phyloP scores from a whole-genome alignment of 2,329 filamentous ascomycete species.

The Albophoma yamanashiensis region DNA sequence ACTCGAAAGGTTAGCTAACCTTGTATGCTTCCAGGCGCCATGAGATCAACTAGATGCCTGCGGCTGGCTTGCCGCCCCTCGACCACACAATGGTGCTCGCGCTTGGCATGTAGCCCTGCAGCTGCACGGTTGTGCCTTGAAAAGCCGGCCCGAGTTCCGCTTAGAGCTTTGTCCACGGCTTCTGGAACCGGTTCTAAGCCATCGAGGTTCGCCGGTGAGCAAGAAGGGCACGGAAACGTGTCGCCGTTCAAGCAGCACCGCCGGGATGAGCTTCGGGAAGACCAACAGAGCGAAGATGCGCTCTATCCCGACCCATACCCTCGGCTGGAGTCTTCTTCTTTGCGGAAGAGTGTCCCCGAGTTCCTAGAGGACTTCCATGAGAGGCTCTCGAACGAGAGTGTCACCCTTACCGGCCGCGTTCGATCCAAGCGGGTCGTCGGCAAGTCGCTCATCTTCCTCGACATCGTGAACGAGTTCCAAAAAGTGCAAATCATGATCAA shows the following conservation, averaged over 20 bases:
- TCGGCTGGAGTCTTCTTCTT: conserved; percentile 16
- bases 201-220: conserved; percentile 8
- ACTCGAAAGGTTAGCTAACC: neutral
- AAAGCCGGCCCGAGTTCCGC: neutral
- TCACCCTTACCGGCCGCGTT: conserved; percentile 51
- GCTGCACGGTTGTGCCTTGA: neutral
- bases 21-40: conserved; percentile 14
- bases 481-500: conserved; percentile 70
- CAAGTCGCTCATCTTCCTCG: conserved; percentile 74
- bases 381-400: conserved; percentile 13
- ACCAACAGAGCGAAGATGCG: conserved; percentile 21
- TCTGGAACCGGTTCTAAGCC: conserved; percentile 3
- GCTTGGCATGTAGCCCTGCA: neutral
- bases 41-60: conserved; percentile 26
- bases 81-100: conserved; percentile 1
- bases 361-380: conserved; percentile 20
- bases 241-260: conserved; percentile 27
- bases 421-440: conserved; percentile 60
- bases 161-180: conserved; percentile 11
- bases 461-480: conserved; percentile 62
- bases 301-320: conserved; percentile 25
- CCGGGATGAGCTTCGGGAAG: conserved; percentile 18
- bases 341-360: conserved; percentile 20
- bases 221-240: conserved; percentile 11
- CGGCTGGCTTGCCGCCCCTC: conserved; percentile 21